These are phyloP conservation scores for Echinochloa phyllopogon DNA, from an alignment of 176 grass and related monocot species.

Conservation along the genomic window DNA sequence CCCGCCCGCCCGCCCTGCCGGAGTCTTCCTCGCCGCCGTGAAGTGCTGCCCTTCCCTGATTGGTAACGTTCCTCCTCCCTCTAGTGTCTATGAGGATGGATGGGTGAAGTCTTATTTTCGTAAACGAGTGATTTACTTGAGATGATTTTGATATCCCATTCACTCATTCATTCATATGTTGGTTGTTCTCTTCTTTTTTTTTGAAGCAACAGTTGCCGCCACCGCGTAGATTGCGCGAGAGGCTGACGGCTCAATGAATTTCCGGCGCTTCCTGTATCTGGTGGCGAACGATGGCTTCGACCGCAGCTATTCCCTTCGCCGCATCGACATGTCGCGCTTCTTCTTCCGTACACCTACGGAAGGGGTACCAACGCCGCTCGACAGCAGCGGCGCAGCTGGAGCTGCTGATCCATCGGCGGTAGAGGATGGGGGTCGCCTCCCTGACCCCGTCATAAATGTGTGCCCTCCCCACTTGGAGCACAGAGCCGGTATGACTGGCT, in stretches of 20 bases:
- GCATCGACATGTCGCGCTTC: background rate
- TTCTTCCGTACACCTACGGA: background rate
- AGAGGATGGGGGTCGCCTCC: background rate
- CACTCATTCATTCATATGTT: too few species aligned
- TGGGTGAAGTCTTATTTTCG: too few species aligned
- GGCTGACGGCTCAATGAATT: background rate
- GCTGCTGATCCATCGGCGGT: background rate
- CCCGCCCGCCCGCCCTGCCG: too few species aligned
- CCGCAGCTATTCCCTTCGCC: background rate
- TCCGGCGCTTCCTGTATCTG: background rate
- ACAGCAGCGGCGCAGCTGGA: background rate
- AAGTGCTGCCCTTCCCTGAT: too few species aligned
- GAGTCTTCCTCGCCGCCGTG: too few species aligned
- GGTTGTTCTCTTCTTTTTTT: too few species aligned
- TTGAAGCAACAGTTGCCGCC: too few species aligned
- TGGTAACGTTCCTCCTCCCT: too few species aligned
- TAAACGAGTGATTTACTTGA: too few species aligned
- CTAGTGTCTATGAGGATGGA: too few species aligned
- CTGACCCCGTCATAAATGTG: background rate
- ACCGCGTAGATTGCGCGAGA: too few species aligned
- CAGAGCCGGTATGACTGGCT: accelerated
- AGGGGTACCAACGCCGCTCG: background rate
- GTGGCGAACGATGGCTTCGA: background rate
- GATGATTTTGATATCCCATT: too few species aligned
- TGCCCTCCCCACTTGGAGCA: background rate